A percentile compares a stretch with the other conserved stretches of the same genome.
Conservation (phyloP, 2,329 filamentous ascomycete genomes). For the Trichoderma afroharzianum region DNA sequence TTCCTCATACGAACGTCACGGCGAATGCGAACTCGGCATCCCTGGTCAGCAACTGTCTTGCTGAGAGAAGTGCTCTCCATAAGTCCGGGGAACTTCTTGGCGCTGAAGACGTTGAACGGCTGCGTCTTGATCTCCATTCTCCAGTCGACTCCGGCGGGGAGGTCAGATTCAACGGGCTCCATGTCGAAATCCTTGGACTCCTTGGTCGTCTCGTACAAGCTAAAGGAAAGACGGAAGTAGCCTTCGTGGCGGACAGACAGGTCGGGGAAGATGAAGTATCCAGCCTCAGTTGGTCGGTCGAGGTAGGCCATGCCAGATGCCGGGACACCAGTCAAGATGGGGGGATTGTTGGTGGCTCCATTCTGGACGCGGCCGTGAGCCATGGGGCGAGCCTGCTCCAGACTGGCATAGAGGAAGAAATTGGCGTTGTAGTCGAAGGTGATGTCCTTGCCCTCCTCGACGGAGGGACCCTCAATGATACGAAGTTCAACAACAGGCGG, state of each 20-base stretch:
- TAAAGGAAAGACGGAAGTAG: constrained; percentile 85
- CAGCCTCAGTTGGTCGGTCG: constrained; percentile 73
- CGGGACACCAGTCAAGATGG: constrained; percentile 89
- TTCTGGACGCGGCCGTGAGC: constrained; percentile 73
- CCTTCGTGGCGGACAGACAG: constrained; percentile 94
- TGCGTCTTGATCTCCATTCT: constrained; percentile 85
- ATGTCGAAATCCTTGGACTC: constrained; percentile 73
- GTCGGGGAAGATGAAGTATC: constrained; percentile 98
- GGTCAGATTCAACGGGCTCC: constrained; percentile 42
- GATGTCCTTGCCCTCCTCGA: constrained; percentile 62
- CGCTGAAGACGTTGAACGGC: constrained; percentile 86
- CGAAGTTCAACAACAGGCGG: constrained; percentile 91
- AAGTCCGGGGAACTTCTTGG: constrained; percentile 96
- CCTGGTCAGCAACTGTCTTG: constrained; percentile 90
- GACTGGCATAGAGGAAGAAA: constrained; percentile 93
- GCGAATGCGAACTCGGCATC: constrained; percentile 91
- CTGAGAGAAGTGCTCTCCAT: constrained; percentile 86
- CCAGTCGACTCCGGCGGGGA: constrained; percentile 65
- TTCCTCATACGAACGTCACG: constrained; percentile 91
- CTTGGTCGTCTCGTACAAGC: constrained; percentile 90
- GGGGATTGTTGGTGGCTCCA: constrained; percentile 64
- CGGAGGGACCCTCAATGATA: constrained; percentile 69
- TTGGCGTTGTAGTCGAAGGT: constrained; percentile 94
- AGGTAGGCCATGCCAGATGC: constrained; percentile 96
- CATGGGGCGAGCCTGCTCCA: constrained; percentile 80